Conservation (phyloP, 345 rosid genomes). For the Sonneratia caseolaris region DNA sequence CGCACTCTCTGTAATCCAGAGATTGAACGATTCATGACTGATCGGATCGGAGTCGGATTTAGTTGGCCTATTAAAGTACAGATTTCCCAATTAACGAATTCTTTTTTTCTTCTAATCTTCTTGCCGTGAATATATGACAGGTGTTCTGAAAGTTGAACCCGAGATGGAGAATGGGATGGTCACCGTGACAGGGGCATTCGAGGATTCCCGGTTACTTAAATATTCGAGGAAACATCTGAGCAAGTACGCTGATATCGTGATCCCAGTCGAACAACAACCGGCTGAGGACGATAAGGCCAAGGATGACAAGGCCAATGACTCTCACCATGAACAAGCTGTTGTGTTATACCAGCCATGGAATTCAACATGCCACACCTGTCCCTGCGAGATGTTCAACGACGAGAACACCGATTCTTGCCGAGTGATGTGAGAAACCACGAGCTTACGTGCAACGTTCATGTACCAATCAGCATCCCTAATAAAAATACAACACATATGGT, state of each 20-base stretch:
- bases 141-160: conserved; percentile 39
- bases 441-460: no score
- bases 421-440: conserved; percentile 4
- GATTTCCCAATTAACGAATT: neutral
- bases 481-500: no score
- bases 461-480: no score
- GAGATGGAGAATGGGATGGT: conserved; percentile 45
- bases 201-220: conserved; percentile 30
- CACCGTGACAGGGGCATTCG: conserved; percentile 44
- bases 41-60: no score
- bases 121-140: conserved; percentile 11
- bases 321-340: no score
- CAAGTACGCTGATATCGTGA: conserved; percentile 3
- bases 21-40: neutral
- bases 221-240: conserved; percentile 10
- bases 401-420: conserved; percentile 6
- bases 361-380: neutral
- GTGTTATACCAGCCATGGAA: neutral
- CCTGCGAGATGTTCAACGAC: conserved; percentile 5
- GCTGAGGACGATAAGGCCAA: no score
- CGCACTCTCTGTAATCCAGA: no score
- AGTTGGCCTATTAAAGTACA: no score
- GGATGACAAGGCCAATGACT: no score
- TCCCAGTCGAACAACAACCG: neutral
- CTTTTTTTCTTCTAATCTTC: no score